Evolutionary conservation across 257 asterid species (phyloP).

Genomic region (Rhazya stricta): DNA sequence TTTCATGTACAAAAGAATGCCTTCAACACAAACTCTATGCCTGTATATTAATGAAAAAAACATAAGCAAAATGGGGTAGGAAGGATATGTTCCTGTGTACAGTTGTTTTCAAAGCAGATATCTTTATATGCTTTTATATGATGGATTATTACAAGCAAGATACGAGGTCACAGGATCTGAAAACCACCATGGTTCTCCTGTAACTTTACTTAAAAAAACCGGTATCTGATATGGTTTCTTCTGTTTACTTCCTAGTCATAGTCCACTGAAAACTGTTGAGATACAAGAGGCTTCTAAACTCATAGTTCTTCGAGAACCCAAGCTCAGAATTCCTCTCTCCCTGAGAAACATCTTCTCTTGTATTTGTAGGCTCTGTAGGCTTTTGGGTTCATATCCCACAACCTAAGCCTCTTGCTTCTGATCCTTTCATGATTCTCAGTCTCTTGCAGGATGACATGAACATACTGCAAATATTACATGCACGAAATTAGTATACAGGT

Average conservation of each 20-base stretch:
- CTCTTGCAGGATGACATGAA: conserved; percentile 72
- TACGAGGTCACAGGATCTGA: conserved; percentile 34
- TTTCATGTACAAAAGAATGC: conserved; percentile 18
- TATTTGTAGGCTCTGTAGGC: background rate
- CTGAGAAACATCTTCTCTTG: conserved; percentile 26
- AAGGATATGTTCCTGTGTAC: conserved; percentile 7
- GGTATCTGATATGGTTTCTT: conserved; percentile 18
- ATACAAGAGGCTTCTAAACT: conserved; percentile 31
- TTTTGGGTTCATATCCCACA: conserved; percentile 32
- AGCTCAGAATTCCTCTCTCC: conserved; percentile 32
- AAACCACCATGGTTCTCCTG: conserved; percentile 47
- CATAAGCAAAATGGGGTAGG: conserved; percentile 14
- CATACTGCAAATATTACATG: conserved; percentile 46
- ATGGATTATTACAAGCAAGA: conserved; percentile 36
- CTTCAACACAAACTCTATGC: background rate
- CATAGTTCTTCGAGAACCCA: conserved; percentile 51
- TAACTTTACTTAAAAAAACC: conserved; percentile 21
- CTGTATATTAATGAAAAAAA: background rate
- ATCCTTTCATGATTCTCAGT: conserved; percentile 73
- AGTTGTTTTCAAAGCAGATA: conserved; percentile 17
- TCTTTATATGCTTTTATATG: conserved; percentile 18
- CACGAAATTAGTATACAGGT: conserved; percentile 16
- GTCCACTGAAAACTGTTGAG: conserved; percentile 27
- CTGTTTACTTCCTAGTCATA: conserved; percentile 29
- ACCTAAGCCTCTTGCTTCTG: conserved; percentile 72